Base-by-base conservation (phyloP, 371 early-diverging fungal genomes). In the Mortierella sp. region DNA sequence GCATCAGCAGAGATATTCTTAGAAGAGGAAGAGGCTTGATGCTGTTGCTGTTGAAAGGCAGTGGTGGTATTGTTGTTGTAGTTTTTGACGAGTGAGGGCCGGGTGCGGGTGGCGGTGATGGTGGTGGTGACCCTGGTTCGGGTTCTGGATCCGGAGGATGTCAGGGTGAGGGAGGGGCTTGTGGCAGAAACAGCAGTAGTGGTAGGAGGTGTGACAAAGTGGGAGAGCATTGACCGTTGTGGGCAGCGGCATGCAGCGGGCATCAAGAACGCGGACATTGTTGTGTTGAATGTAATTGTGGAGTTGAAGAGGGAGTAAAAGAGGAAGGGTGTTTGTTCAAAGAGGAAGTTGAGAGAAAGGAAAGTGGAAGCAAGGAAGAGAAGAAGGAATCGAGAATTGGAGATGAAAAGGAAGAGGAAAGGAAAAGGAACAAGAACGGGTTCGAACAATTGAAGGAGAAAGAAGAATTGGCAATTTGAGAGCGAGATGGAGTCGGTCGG, bases 161-260 rank as follows among this genome's bases (percentile, higher is more conserved):
- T 61, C 34, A 61, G 31, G 34, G 61, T 61, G 10, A 61, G 61
- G 19, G 61, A 61, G 6, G 61, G 61, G 37, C 61, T 61, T 1
- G n/a, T n/a, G n/a, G n/a, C n/a, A n/a, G n/a, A n/a, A n/a, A n/a
- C n/a, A 9, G 71, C n/a, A 24, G 63, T 63, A 10, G 74, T 50
- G 34, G 65, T 16, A 43, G 70, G 64, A 19, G 73, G 73, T 70
- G 73, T 63, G 55, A 70, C 67, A 70, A 80, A 73, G 66, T 80
- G 77, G n/a, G 82, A 77, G 5, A 81, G 70, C 82, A 81, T 77
- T 0, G 82, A 77, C 52, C 82, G 77, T 64, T 81, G 82, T 2
- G 82, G 78, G 45, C 73, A 73, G 64, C 82, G 82, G 52, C 78
- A 68, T 11, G 74, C 47, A 6, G 71, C 48, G 37, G 76, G 80